Conservation (phyloP, 1,284 basidiomycete genomes). For the Xerocomus cyaneibrunnescens region DNA sequence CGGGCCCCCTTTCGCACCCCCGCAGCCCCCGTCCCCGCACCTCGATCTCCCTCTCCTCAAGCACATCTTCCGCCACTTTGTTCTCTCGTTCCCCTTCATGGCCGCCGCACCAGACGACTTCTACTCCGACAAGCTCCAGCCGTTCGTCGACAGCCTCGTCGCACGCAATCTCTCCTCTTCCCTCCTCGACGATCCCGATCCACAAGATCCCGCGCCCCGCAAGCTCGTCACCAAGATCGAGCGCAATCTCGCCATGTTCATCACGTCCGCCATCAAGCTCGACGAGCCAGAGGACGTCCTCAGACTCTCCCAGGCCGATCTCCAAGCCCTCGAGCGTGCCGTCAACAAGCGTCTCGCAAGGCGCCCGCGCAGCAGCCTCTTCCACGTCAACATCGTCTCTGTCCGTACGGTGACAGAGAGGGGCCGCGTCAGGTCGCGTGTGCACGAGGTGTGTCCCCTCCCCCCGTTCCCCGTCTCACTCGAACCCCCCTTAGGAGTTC, state of each 20-base stretch:
- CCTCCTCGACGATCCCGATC: constrained; percentile 53
- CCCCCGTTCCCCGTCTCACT: constrained; percentile 8
- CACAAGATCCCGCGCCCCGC: constrained; percentile 50
- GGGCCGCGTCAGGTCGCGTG: constrained; percentile 78
- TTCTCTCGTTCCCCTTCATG: constrained; percentile 93
- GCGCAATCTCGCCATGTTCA: constrained; percentile 78
- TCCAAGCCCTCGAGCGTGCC: constrained; percentile 70
- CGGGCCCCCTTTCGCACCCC: constrained; percentile 83
- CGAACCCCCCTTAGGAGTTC: constrained; percentile 69
- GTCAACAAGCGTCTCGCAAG: constrained; percentile 60
- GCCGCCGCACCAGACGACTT: constrained; percentile 83
- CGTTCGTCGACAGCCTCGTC: constrained; percentile 82
- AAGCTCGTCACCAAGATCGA: constrained; percentile 75
- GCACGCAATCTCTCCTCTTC: constrained; percentile 63
- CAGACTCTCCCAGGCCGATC: constrained; percentile 77
- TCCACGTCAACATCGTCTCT: constrained; percentile 88
- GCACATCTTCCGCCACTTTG: constrained; percentile 87
- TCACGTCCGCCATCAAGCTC: constrained; percentile 81
- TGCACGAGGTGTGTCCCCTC: constrained; percentile 68
- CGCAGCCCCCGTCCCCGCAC: constrained; percentile 46
- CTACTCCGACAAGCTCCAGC: constrained; percentile 91
- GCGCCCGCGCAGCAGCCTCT: constrained; percentile 52
- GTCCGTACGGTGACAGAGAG: constrained; percentile 80
- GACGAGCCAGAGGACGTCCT: constrained; percentile 85
- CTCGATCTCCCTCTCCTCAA: constrained; percentile 84